These are phyloP conservation scores for Plenodomus lindquistii DNA, from an alignment of 2,329 filamentous ascomycete genomes.

Conservation along the genomic window DNA sequence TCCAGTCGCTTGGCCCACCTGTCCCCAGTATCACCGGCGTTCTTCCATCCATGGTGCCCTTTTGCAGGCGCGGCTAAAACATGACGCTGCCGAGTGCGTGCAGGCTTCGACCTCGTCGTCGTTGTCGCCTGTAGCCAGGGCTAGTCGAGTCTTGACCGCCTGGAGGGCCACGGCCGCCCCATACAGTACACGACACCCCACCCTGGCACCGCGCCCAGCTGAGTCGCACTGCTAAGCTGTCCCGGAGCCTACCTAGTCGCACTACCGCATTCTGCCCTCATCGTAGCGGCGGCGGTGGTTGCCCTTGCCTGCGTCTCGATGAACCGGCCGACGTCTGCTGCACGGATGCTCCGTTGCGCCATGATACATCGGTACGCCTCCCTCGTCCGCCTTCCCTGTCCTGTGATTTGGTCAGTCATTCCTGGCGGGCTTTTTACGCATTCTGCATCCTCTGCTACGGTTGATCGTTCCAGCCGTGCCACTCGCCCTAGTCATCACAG, in stretches of 20 bases:
- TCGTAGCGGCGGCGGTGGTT: constrained; percentile 27
- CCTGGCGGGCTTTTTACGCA: constrained; percentile 40
- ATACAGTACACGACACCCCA: constrained; percentile 32
- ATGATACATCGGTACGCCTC: constrained; percentile 46
- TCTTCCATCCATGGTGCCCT: constrained; percentile 25
- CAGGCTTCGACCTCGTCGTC: constrained; percentile 21
- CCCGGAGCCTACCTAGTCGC: constrained; percentile 29
- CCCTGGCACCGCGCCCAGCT: constrained; percentile 35
- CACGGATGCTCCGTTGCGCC: constrained; percentile 47
- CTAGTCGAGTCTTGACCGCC: constrained; percentile 41
- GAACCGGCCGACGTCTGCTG: constrained; percentile 36
- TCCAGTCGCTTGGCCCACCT: constrained; percentile 15
- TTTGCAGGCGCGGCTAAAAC: constrained; percentile 39
- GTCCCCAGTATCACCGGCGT: constrained; percentile 21
- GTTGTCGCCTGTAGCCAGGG: constrained; percentile 25
- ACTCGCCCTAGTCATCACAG: constrained; percentile 42
- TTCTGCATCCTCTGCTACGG: constrained; percentile 37
- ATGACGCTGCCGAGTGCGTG: constrained; percentile 26
- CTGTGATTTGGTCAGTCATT: constrained; percentile 41
- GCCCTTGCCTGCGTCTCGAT: constrained; percentile 31
- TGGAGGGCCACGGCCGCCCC: constrained; percentile 28
- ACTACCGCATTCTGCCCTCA: constrained; percentile 36
- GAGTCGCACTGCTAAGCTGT: constrained; percentile 37
- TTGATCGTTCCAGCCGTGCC: constrained; percentile 47
- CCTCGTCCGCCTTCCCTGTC: constrained; percentile 26